Base-by-base conservation (phyloP, 257 asterid species). In the Petunia axillaris region DNA sequence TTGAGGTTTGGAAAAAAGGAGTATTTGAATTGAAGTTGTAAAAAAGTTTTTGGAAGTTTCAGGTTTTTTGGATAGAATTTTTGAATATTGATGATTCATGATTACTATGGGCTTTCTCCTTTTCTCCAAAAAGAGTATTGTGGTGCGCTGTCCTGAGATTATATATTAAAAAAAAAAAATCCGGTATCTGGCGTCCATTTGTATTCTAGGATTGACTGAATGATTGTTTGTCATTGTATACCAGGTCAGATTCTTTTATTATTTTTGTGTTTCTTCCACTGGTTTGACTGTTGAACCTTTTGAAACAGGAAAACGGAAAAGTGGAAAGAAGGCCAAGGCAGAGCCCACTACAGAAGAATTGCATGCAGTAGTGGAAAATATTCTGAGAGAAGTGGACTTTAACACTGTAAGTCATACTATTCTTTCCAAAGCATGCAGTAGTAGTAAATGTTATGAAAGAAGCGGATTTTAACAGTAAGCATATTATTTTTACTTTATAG, bases 321-420 rank as follows among this genome's bases (percentile, higher is more conserved):
- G 80, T 67, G 55, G 65, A 39, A 79, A 85, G 80, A 81, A 87
- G 40, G 88, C 80, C 63, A 84, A 81, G 81, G 84, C 84, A 65
- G 93, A 87, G 70, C 93, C 94, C 67, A 91, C 55, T 73, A 83
- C 64, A 58, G 91, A 89, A 86, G 96, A 87, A 78, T 84, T 91
- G 91, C 93, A 85, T 62, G 81, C 85, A 35, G 96, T 84, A 38
- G 93, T 87, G 53, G 86, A 55, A 58, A 80, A 80, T 77, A 90
- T 91, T 80, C 90, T 91, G 79, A 90, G 86, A 89, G 85, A 85
- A 86, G 96, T 91, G 14, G 96, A 91, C 83, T 89, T 91, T 80
- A 86, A 91, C 85, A 90, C 87, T n/a, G 96, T 90, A 83, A 86
- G 96, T 87, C 14, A 44, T 7, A 68, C 6, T 8, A 25, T 25